These are phyloP conservation scores for Staphylotrichum longicolle DNA, from an alignment of 495 filamentous ascomycete species.

Conservation along the genomic window DNA sequence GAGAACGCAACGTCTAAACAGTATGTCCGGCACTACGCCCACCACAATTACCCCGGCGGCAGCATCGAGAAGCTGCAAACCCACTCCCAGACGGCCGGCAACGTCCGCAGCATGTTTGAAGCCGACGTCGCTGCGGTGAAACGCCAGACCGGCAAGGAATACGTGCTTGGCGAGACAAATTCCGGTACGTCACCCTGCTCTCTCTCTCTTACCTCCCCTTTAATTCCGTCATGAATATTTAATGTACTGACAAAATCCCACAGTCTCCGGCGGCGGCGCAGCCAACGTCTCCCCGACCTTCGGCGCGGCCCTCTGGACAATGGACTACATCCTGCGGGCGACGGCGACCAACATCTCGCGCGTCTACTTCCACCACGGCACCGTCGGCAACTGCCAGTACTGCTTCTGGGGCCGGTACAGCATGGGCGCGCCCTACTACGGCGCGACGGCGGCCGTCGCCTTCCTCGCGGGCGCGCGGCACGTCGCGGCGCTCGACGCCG, in stretches of 20 bases:
- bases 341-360: conserved; percentile 47
- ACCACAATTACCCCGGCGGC: conserved; percentile 61
- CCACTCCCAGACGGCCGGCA: conserved; percentile 41
- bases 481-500: conserved; percentile 51
- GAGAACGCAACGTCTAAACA: conserved; percentile 48
- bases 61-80: conserved; percentile 51
- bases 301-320: conserved; percentile 59
- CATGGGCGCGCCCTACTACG: conserved; percentile 59
- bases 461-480: conserved; percentile 51
- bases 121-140: conserved; percentile 50
- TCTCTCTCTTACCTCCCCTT: background rate
- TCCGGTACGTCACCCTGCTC: conserved; percentile 39
- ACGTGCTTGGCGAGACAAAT: conserved; percentile 61
- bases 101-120: conserved; percentile 47
- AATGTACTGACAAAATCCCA: background rate
- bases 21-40: conserved; percentile 55
- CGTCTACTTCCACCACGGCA: conserved; percentile 62
- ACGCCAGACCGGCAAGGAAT: conserved; percentile 46
- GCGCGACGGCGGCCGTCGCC: conserved; percentile 54
- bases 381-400: conserved; percentile 60
- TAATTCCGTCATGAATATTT: background rate
- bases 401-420: conserved; percentile 58
- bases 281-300: conserved; percentile 56
- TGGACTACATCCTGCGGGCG: conserved; percentile 56
- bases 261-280: conserved; percentile 48